Percentiles rank a stretch among this genome's conserved stretches.
These are phyloP conservation scores for Poterioochromonas sp. DNA, from an alignment of 352 stramenopile species.

Conservation along the genomic window DNA sequence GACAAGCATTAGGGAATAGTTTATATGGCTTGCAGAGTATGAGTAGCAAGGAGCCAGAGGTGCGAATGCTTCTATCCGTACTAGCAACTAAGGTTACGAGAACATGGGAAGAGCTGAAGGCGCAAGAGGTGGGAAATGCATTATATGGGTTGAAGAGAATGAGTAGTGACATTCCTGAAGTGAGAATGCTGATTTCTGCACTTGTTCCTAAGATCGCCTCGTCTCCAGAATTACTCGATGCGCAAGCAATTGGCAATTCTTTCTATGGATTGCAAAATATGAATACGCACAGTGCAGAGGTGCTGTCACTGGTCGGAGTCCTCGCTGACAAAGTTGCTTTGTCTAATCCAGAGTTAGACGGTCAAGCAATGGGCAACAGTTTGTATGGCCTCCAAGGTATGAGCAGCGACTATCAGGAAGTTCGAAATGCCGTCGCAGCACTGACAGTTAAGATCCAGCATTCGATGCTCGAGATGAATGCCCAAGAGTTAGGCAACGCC, in stretches of 20 bases:
- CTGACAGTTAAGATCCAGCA: constrained; percentile 7
- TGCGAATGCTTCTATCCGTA: neutral
- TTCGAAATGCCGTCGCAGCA: neutral
- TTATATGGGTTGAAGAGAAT: constrained; percentile 28
- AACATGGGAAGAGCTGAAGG: constrained; percentile 19
- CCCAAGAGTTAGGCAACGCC: constrained; percentile 13
- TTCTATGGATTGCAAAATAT: constrained; percentile 27
- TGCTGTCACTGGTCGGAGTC: neutral
- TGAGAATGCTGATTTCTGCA: neutral
- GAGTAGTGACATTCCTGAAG: neutral
- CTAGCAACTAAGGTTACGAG: constrained; percentile 10
- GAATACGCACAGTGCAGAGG: neutral
- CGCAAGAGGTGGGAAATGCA: constrained; percentile 29
- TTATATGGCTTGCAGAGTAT: constrained; percentile 27
- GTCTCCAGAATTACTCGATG: neutral
- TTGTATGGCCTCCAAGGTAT: constrained; percentile 24
- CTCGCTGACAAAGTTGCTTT: neutral
- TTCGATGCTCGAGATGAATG: constrained; percentile 8
- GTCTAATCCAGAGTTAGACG: neutral
- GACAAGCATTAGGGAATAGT: constrained; percentile 18
- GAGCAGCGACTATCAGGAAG: constrained; percentile 20
- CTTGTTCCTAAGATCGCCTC: neutral
- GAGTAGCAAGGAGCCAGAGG: constrained; percentile 9
- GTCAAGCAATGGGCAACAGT: constrained; percentile 25
- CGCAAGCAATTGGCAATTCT: constrained; percentile 21